phyloP scores from a whole-genome alignment of 129 eudicot genomes.

The Escallonia rubra region DNA sequence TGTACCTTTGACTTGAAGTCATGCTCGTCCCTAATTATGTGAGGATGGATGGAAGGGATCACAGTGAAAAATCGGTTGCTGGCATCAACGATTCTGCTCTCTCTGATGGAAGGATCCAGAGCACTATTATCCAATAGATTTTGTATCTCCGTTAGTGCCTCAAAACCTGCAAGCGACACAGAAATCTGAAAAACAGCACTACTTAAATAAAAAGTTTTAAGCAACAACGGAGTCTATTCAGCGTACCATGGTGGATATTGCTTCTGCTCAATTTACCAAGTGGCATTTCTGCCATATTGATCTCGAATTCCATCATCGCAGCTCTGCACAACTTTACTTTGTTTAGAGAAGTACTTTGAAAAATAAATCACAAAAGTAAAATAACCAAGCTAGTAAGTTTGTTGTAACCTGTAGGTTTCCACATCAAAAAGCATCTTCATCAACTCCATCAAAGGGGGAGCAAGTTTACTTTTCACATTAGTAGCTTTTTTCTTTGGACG shows the following conservation, averaged over 20 bases:
- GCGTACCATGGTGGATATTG: slow-evolving; percentile 78
- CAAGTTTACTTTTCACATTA: slow-evolving; percentile 60
- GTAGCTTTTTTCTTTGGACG: slow-evolving; percentile 43
- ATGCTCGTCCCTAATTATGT: slow-evolving; percentile 80
- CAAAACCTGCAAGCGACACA: slow-evolving; percentile 50
- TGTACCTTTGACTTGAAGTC: slow-evolving; percentile 83
- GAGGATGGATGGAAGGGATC: slow-evolving; percentile 96
- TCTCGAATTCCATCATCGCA: slow-evolving; percentile 98
- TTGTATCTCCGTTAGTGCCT: slow-evolving; percentile 93
- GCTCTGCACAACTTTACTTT: slow-evolving; percentile 45
- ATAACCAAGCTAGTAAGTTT: neutral
- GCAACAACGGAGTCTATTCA: neutral
- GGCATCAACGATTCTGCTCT: slow-evolving; percentile 82
- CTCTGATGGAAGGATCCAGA: slow-evolving; percentile 48
- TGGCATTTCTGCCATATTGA: slow-evolving; percentile 96
- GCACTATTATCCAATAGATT: slow-evolving; percentile 38
- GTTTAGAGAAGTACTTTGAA: slow-evolving; percentile 1
- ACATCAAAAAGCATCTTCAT: slow-evolving; percentile 95
- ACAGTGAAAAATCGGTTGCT: slow-evolving; percentile 92
- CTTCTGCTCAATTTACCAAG: slow-evolving; percentile 95
- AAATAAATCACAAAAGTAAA: neutral
- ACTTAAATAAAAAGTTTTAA: slow-evolving; percentile 1
- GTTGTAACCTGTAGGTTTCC: slow-evolving; percentile 78
- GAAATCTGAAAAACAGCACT: neutral
- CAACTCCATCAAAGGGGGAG: slow-evolving; percentile 68